Base-by-base conservation (phyloP, 2,329 filamentous ascomycete genomes). In the Dothistroma pini region DNA sequence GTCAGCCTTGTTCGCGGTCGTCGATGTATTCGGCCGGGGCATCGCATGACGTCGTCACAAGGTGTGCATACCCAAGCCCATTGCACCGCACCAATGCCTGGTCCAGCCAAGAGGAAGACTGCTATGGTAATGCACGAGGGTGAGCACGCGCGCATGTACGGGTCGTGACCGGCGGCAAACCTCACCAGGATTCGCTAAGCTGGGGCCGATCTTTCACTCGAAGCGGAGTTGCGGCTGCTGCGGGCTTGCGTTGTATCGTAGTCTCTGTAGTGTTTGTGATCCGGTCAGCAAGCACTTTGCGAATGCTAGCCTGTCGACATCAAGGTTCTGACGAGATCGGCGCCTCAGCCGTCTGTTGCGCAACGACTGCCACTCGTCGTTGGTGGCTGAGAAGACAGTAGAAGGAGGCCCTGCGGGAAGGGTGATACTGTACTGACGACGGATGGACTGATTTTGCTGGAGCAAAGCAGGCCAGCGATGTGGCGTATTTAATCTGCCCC, bases 41-140 rank as follows among this genome's bases (percentile, higher is more conserved):
- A 58, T 54, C 60, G 58, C 63, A 63, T 64, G 63, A 58, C 60
- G 47, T 66, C 65, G 65, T 67, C 65, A 67, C 65, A 61, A 64
- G 65, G 63, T 62, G 56, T 56, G 57, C 51, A 64, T 54, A 44
- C 50, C 53, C n/a, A 22, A 54, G 38, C 56, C 59, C 58, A 53
- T 58, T 57, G 55, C 55, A 56, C 58, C 56, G 63, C 61, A 59
- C 63, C 63, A 61, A 65, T 61, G 60, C 58, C 56, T 60, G 54
- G 38, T 61, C 54, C 52, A 62, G 60, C 57, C 59, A 35, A 34
- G 62, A 53, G 54, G 50, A 60, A 60, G 62, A 64, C 21, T 52
- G 61, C 32, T 51, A 41, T 47, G 16, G 57, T 54, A 59, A 59
- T 63, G 56, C 54, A 51, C 60, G 61, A 29, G 19, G 51, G 50